Percentiles rank a stretch among this genome's conserved stretches.
These are phyloP conservation scores for Aspergillus panamensis DNA, from an alignment of 495 filamentous ascomycete genomes.

Conservation along the genomic window DNA sequence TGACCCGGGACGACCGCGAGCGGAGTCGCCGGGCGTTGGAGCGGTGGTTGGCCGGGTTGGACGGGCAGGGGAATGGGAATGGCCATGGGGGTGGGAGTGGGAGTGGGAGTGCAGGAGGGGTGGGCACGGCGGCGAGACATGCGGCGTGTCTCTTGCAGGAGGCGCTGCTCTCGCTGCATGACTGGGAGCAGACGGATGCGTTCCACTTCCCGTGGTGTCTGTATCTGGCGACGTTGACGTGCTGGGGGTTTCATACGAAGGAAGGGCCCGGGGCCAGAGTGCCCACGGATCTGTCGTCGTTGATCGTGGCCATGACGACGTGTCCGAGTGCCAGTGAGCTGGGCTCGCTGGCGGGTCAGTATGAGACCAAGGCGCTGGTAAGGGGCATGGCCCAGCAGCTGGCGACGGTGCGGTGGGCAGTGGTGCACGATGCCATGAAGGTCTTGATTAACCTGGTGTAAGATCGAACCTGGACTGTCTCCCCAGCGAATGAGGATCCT, in stretches of 20 bases:
- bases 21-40: constrained; percentile 43
- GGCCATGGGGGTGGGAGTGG: too few relatives aligned
- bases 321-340: constrained; percentile 29
- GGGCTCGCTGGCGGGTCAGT: constrained; percentile 28
- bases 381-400: constrained; percentile 50
- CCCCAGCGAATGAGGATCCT: too few relatives aligned
- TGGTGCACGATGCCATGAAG: constrained; percentile 55
- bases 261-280: constrained; percentile 10
- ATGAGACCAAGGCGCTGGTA: constrained; percentile 34
- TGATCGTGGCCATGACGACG: constrained; percentile 39
- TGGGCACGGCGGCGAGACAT: constrained; percentile 38
- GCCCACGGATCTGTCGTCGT: constrained; percentile 29
- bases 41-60: constrained; percentile 33
- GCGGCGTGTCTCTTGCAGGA: constrained; percentile 45
- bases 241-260: constrained; percentile 50
- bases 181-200: constrained; percentile 48
- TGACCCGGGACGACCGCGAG: constrained; percentile 43
- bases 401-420: constrained; percentile 53
- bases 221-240: constrained; percentile 51
- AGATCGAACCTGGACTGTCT: background rate
- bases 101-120: background rate
- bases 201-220: constrained; percentile 57
- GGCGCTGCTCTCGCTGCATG: constrained; percentile 43
- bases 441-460: constrained; percentile 34
- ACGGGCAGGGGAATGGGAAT: too few relatives aligned